These are phyloP conservation scores for Oryza meridionalis DNA, from an alignment of 176 grass and related monocot genomes.

Conservation along the genomic window DNA sequence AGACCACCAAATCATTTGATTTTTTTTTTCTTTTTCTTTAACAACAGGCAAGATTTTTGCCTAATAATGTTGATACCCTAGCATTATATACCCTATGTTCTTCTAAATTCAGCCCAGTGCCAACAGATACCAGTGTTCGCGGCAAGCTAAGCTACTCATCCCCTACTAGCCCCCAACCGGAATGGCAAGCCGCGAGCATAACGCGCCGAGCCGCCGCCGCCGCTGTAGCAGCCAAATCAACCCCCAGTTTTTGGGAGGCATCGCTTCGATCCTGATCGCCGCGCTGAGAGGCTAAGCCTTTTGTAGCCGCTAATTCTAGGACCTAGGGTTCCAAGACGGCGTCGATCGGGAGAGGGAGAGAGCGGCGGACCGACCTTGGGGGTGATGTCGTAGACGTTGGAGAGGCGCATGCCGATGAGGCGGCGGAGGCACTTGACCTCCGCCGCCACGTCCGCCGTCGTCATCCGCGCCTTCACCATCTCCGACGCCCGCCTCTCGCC, in stretches of 20 bases:
- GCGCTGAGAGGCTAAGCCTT: neutral
- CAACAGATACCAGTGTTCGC: neutral
- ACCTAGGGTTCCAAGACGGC: constrained; percentile 5
- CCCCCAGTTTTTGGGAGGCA: neutral
- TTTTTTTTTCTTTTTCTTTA: too few species aligned
- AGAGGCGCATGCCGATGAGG: constrained; percentile 97
- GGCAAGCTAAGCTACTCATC: neutral
- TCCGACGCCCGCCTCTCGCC: constrained; percentile 10
- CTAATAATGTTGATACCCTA: neutral
- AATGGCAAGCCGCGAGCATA: neutral
- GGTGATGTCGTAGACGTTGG: constrained; percentile 97
- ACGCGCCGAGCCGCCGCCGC: neutral
- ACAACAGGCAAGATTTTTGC: too few species aligned
- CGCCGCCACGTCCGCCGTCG: constrained; percentile 94
- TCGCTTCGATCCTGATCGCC: neutral
- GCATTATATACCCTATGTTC: neutral
- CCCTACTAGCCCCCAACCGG: neutral
- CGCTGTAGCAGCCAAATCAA: neutral
- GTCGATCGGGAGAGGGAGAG: neutral
- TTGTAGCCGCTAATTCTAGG: neutral
- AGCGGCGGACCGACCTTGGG: constrained; percentile 63
- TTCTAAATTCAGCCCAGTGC: neutral
- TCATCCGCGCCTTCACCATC: constrained; percentile 99
- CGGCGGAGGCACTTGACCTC: constrained; percentile 98
- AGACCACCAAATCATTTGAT: neutral